Base-by-base conservation (phyloP, 1,284 basidiomycete genomes). In the Trametes pubescens region DNA sequence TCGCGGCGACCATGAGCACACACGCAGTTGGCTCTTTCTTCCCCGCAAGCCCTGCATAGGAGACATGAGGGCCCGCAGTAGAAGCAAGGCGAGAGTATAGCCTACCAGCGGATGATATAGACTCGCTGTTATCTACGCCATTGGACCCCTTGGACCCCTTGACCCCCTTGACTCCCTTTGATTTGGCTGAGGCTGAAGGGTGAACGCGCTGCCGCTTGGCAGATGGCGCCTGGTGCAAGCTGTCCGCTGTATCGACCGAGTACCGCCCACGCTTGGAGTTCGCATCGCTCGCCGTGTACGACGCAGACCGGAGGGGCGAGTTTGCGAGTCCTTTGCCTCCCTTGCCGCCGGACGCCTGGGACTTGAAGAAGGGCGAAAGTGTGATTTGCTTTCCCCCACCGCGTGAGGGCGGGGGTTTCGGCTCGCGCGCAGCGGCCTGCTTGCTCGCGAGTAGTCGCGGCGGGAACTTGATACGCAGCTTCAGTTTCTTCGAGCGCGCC, bases 1-100 rank as follows among this genome's bases (percentile, higher is more conserved):
- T 72, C 7, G 86, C 87, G 57, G 84, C 78, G 46, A 82, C 79
- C 72, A 89, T 83, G 70, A 70, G 79, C 58, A 72, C 79, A 67
- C 69, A 82, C 69, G 59, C 69, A 55, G 71, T 59, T 57, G 67
- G 69, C 57, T 75, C 72, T 40, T 62, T 59, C 55, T 61, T 69
- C 49, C 65, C 66, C 29, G 68, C 69, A 32, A 65, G 64, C 11
- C 66, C 71, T 54, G 69, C 69, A 34, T 71, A 64, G 37, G 59
- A 65, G 26, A 53, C 56, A 46, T 66, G 55, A 55, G 61, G 47
- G 51, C 56, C 65, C 48, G 47, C 51, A 32, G 64, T 9, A 21
- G 64, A 48, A 24, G 60, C 58, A 24, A 21, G 51, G 53, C 40
- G 52, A 43, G 35, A 32, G 44, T 43, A 48, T 11, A 32, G 59